phyloP scores from a whole-genome alignment of 192 early-diverging fungal genomes.

The Coemansia sp. region DNA sequence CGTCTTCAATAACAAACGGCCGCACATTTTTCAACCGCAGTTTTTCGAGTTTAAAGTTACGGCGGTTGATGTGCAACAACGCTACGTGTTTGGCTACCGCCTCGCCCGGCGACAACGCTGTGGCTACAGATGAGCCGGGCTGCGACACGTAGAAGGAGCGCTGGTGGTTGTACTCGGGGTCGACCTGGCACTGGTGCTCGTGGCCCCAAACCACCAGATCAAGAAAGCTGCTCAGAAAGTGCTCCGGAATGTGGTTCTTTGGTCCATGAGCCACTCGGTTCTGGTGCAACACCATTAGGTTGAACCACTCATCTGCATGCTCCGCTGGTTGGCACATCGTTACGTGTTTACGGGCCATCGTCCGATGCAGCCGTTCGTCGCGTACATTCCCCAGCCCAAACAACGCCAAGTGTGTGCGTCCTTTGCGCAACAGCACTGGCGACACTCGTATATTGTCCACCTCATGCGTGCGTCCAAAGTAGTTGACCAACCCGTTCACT shows the following conservation, averaged over 20 bases:
- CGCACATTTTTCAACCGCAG: constrained; percentile 77
- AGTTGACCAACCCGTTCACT: constrained; percentile 83
- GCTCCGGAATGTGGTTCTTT: constrained; percentile 85
- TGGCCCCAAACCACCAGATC: constrained; percentile 93
- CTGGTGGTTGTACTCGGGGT: constrained; percentile 66
- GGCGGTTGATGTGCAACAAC: constrained; percentile 63
- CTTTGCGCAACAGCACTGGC: constrained; percentile 83
- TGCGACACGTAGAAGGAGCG: constrained; percentile 79
- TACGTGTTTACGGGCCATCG: constrained; percentile 70
- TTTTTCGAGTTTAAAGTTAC: constrained; percentile 71
- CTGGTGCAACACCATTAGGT: constrained; percentile 89
- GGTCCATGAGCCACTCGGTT: constrained; percentile 81
- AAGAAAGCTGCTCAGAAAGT: constrained; percentile 78
- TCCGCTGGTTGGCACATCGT: constrained; percentile 70
- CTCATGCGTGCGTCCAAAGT: constrained; percentile 77
- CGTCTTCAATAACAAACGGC: constrained; percentile 79
- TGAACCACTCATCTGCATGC: constrained; percentile 78
- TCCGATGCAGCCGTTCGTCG: constrained; percentile 84
- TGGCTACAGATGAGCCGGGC: constrained; percentile 91
- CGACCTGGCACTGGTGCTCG: constrained; percentile 91
- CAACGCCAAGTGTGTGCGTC: constrained; percentile 70
- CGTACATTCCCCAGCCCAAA: constrained; percentile 92
- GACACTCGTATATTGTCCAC: constrained; percentile 76
- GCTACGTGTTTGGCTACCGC: constrained; percentile 65
- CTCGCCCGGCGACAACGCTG: constrained; percentile 83